These are phyloP conservation scores for Coemansia sp. DNA, from an alignment of 192 early-diverging fungal genomes.

Conservation along the genomic window DNA sequence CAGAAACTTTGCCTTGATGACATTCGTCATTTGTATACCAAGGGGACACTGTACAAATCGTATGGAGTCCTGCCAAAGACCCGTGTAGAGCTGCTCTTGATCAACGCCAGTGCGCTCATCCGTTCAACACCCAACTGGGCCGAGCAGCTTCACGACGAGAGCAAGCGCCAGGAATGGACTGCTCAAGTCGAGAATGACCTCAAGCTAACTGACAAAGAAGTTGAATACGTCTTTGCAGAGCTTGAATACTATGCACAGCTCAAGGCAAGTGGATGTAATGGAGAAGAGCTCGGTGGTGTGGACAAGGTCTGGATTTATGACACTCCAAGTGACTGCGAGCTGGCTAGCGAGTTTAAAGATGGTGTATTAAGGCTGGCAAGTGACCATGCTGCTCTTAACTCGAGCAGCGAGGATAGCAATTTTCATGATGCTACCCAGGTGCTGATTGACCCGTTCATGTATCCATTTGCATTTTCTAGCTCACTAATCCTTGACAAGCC, in stretches of 20 bases:
- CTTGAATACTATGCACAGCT: not conserved
- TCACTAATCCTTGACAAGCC: not conserved
- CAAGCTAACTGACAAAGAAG: constrained; percentile 1
- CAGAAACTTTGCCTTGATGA: not conserved
- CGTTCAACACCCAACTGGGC: not conserved
- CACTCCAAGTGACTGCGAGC: not conserved
- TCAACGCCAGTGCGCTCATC: not conserved
- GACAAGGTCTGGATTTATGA: constrained; percentile 15
- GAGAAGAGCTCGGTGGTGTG: constrained; percentile 1
- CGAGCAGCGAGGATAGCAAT: not conserved
- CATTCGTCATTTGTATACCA: not conserved
- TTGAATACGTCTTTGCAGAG: not conserved
- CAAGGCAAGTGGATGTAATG: not conserved
- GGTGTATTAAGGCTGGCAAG: not conserved
- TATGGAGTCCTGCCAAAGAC: not conserved
- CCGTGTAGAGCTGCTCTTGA: not conserved
- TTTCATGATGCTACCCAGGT: not conserved
- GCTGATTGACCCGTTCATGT: constrained; percentile 5
- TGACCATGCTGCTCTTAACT: not conserved
- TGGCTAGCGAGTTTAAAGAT: not conserved
- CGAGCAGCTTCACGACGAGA: not conserved
- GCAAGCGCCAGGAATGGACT: not conserved
- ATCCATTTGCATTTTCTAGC: not conserved
- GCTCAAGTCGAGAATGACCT: not conserved
- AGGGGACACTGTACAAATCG: not conserved